These are phyloP conservation scores for Thelephora ganbajun DNA, from an alignment of 768 basidiomycete genomes.

Conservation along the genomic window DNA sequence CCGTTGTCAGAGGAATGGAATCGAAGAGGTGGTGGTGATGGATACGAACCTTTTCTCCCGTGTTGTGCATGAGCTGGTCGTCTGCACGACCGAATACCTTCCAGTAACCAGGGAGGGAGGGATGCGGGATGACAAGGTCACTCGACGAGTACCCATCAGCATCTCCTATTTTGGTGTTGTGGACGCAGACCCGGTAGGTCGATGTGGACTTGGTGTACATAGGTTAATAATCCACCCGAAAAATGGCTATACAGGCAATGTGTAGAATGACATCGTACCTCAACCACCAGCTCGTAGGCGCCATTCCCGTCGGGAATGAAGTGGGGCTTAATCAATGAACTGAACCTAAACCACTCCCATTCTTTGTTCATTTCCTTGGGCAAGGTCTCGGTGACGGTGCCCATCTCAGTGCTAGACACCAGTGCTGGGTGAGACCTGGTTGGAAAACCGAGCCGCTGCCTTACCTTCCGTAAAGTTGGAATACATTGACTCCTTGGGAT, in stretches of 20 bases:
- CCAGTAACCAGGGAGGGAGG: slow-evolving; percentile 11
- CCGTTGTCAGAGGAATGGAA: background rate
- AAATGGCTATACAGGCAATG: background rate
- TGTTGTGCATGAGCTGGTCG: slow-evolving; percentile 15
- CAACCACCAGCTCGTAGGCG: slow-evolving; percentile 7
- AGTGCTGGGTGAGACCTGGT: background rate
- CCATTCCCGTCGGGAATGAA: slow-evolving; percentile 7
- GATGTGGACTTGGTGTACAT: slow-evolving; percentile 3
- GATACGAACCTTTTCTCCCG: slow-evolving; percentile 10
- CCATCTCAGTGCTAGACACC: slow-evolving; percentile 4
- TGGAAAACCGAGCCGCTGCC: no score
- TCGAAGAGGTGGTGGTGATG: background rate
- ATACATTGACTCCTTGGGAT: slow-evolving; percentile 4
- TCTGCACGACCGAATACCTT: slow-evolving; percentile 13
- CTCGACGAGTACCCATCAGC: slow-evolving; percentile 9
- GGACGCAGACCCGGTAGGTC: slow-evolving; percentile 2
- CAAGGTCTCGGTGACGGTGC: slow-evolving; percentile 1
- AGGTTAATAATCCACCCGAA: background rate
- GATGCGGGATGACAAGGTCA: slow-evolving; percentile 16
- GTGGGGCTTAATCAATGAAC: background rate
- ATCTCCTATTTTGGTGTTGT: slow-evolving; percentile 6
- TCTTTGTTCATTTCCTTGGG: slow-evolving; percentile 3
- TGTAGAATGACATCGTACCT: slow-evolving; percentile 1
- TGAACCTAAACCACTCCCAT: slow-evolving; percentile 5
- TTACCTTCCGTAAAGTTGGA: background rate